These are phyloP conservation scores for sweet orange (Citrus sinensis) DNA, from an alignment of 345 rosid genomes.

Conservation along the genomic window DNA sequence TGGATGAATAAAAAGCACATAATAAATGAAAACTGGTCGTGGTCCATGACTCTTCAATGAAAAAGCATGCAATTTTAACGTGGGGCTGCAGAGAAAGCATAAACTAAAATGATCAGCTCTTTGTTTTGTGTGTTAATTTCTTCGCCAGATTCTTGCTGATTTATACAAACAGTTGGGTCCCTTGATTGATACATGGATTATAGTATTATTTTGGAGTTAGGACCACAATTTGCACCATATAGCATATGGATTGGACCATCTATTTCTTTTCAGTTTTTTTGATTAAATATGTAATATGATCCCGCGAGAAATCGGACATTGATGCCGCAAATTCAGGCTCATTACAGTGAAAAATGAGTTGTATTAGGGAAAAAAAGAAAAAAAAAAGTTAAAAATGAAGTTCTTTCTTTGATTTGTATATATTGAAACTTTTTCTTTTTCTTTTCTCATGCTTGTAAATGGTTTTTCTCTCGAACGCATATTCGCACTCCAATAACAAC, in stretches of 20 bases:
- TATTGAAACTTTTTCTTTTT: no score
- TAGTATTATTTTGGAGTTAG: not conserved
- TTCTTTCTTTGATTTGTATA: no score
- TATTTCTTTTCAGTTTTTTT: not conserved
- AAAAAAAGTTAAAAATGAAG: no score
- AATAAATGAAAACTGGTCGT: conserved; percentile 21
- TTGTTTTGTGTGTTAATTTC: no score
- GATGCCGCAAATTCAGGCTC: conserved; percentile 11
- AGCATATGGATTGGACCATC: not conserved
- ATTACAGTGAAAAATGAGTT: not conserved
- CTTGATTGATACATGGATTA: not conserved
- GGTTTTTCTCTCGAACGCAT: no score
- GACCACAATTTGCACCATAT: not conserved
- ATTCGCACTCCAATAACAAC: no score
- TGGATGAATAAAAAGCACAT: not conserved
- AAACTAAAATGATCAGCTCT: not conserved
- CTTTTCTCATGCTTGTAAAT: no score
- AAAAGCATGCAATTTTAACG: not conserved
- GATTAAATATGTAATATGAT: no score
- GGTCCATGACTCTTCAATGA: conserved; percentile 11
- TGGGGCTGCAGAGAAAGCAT: not conserved
- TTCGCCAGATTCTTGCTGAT: not conserved
- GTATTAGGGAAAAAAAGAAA: not conserved
- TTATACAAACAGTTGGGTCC: not conserved
- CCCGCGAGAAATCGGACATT: not conserved